phyloP scores from a whole-genome alignment of 495 filamentous ascomycete genomes.

The Penicillium simplicissimum region DNA sequence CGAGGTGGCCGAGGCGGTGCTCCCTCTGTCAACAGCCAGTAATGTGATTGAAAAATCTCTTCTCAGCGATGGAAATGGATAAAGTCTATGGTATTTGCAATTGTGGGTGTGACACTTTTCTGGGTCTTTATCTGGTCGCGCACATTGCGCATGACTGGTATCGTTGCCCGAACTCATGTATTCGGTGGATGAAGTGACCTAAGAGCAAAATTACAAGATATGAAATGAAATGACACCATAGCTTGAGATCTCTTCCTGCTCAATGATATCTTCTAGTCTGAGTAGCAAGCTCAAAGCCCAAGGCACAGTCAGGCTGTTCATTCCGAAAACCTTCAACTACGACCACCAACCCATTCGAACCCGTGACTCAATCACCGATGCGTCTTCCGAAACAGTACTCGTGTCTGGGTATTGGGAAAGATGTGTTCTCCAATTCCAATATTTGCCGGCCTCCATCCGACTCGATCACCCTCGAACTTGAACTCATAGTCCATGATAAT shows the following conservation, averaged over 20 bases:
- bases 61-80: background rate
- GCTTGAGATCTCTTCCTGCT: background rate
- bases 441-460: conserved; percentile 28
- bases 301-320: background rate
- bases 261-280: background rate
- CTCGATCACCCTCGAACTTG: conserved; percentile 26
- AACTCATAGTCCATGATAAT: conserved; percentile 57
- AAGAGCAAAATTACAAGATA: conserved; percentile 1
- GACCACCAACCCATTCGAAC: no score
- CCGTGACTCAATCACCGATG: background rate
- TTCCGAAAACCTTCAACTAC: background rate
- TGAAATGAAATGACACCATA: conserved; percentile 10
- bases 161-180: background rate
- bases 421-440: conserved; percentile 35
- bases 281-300: background rate
- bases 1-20: conserved; percentile 33
- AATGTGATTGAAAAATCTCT: background rate
- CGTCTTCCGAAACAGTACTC: conserved; percentile 32
- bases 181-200: background rate
- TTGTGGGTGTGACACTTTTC: conserved; percentile 7
- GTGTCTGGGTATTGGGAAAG: conserved; percentile 27
- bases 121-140: background rate
- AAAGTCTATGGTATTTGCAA: background rate
- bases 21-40: conserved; percentile 10
- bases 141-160: background rate